Evolutionary conservation across 768 basidiomycete genomes (phyloP), one percentile per base, ranked within the genome.

Genomic region (Mycena alexandri): DNA sequence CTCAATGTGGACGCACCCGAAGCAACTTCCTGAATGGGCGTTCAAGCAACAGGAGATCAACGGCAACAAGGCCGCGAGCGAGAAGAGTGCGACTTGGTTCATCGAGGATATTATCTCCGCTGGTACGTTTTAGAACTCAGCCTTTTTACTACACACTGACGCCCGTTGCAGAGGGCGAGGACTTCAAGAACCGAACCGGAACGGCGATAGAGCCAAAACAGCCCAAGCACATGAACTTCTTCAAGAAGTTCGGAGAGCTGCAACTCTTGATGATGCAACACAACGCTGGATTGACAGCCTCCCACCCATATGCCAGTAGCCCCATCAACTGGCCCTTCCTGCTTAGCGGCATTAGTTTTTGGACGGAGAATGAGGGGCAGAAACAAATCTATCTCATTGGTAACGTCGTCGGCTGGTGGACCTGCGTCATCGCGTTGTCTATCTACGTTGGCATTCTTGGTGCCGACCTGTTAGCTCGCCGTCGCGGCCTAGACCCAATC

Each of bases 291-390:
- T 84, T 99, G 70, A 97, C 95, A 25, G 93, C 95, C n/a, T 93
- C 93, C 5, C 98, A 99, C 76, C 98, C 98, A 46, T 99, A 99
- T 77, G 96, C 98, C 5, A 94, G 93, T 65, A 86, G 85, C n/a
- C 96, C 98, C 7, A 91, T 98, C 80, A 96, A 97, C 77, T 99
- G 98, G 98, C 98, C 98, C 8, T 99, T 99, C 90, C 87, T 96
- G 43, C 80, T 98, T 33, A 94, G 85, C 69, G 98, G 98, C 54
- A 99, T 99, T 82, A 96, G 95, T 76, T 99, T 99, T 86, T 99
- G 98, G 98, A 99, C 98, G 6, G 85, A 93, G 73, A 90, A 85
- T 62, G 91, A 91, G 8, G 83, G 84, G 13, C 90, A 94, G 76
- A 91, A 93, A 78, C 98, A 99, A 79, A 96, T 99, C 58, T 99